phyloP scores from a whole-genome alignment of 1,284 basidiomycete genomes.

The Neotropicomus parvogracilis region DNA sequence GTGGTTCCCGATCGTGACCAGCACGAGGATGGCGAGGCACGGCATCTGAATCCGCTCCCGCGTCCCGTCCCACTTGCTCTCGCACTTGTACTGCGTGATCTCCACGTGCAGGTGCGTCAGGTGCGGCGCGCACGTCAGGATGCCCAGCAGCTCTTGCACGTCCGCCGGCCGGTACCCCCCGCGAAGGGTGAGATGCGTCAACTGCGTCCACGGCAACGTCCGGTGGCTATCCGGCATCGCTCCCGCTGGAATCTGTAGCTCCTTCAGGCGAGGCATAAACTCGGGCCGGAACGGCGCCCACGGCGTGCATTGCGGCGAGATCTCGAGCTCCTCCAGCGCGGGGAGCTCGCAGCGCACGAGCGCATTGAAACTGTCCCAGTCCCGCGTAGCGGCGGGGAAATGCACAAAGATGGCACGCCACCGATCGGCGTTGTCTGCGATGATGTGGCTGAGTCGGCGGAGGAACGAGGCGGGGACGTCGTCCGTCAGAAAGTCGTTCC shows the following conservation, averaged over 20 bases:
- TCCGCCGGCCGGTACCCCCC: conserved; percentile 29
- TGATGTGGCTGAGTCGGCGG: conserved; percentile 18
- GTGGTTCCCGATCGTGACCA: conserved; percentile 31
- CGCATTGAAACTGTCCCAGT: conserved; percentile 27
- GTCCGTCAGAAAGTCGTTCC: conserved; percentile 33
- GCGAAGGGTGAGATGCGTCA: conserved; percentile 31
- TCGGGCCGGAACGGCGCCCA: conserved; percentile 32
- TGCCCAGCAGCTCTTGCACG: conserved; percentile 23
- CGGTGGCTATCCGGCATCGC: conserved; percentile 31
- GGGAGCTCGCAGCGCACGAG: conserved; percentile 26
- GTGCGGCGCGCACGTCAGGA: conserved; percentile 27
- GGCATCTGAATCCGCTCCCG: conserved; percentile 27
- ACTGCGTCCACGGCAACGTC: conserved; percentile 30
- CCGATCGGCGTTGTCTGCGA: conserved; percentile 25
- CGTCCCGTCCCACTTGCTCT: conserved; percentile 26
- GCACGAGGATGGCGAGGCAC: conserved; percentile 29
- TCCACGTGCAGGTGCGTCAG: conserved; percentile 31
- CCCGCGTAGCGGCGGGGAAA: conserved; percentile 27
- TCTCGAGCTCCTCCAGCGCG: conserved; percentile 30
- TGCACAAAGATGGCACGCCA: conserved; percentile 32
- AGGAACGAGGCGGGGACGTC: conserved; percentile 29
- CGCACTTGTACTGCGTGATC: conserved; percentile 30
- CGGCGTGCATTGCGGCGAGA: conserved; percentile 32
- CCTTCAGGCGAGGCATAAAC: conserved; percentile 20
- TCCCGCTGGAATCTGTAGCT: conserved; percentile 30